Conservation (phyloP, 1,139 yeast species). For the Meyerozyma smithsonii region DNA sequence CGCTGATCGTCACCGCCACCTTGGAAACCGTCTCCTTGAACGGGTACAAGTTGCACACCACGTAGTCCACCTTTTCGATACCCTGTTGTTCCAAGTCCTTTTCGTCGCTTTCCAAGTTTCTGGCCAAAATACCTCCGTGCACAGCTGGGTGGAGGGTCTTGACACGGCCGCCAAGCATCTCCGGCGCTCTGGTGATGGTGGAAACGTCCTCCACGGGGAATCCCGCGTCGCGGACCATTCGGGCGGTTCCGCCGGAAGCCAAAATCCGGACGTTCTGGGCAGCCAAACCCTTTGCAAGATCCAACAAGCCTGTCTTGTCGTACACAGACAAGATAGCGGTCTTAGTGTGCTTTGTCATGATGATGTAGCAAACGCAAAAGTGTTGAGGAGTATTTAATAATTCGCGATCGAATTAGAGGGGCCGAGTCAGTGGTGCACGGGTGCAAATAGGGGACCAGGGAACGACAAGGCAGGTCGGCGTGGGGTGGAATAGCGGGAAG, state of each 20-base stretch:
- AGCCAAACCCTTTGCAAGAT: constrained; percentile 89
- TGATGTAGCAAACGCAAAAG: constrained; percentile 3
- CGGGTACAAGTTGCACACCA: constrained; percentile 95
- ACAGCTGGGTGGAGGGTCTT: constrained; percentile 98
- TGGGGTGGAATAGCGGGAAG: not conserved
- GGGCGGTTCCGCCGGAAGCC: constrained; percentile 98
- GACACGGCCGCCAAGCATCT: constrained; percentile 97
- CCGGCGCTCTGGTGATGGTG: constrained; percentile 95
- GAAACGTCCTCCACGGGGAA: constrained; percentile 97
- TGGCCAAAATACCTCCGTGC: constrained; percentile 96
- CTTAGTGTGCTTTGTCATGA: constrained; percentile 46
- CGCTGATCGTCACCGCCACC: constrained; percentile 83
- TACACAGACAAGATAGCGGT: constrained; percentile 96
- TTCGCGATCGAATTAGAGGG: constrained; percentile 5
- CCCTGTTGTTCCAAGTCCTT: constrained; percentile 46
- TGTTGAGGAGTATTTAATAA: constrained; percentile 5
- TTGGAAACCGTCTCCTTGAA: constrained; percentile 48
- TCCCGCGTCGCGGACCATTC: constrained; percentile 92
- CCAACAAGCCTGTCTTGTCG: constrained; percentile 94
- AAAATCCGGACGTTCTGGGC: constrained; percentile 85
- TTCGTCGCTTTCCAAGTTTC: constrained; percentile 87
- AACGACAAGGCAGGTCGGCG: not conserved
- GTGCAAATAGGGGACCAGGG: not conserved
- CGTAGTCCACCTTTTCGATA: constrained; percentile 59
- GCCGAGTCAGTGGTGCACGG: constrained; percentile 6